Percentiles rank a stretch among this genome's conserved stretches.
phyloP scores from a whole-genome alignment of 495 filamentous ascomycete species.

The Neurospora terricola region DNA sequence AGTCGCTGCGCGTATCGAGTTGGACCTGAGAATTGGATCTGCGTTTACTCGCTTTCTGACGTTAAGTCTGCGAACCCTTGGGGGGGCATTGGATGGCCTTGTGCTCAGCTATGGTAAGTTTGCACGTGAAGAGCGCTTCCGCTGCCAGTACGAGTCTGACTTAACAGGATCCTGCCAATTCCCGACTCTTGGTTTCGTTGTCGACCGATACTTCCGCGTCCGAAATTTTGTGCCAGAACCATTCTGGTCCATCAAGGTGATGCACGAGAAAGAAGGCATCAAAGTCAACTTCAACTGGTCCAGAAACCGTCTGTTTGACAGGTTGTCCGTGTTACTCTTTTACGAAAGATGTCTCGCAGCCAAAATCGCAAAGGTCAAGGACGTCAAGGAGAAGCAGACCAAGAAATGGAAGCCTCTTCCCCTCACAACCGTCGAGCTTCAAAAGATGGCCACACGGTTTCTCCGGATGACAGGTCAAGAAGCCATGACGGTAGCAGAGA shows the following conservation, averaged over 20 bases:
- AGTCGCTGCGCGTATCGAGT: slow-evolving; percentile 80
- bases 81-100: slow-evolving; percentile 48
- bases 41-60: slow-evolving; percentile 90
- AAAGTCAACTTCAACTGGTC: slow-evolving; percentile 81
- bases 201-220: slow-evolving; percentile 87
- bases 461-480: slow-evolving; percentile 74
- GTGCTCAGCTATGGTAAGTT: slow-evolving; percentile 77
- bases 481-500: slow-evolving; percentile 84
- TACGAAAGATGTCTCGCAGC: slow-evolving; percentile 75
- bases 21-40: slow-evolving; percentile 84
- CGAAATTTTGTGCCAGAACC: slow-evolving; percentile 85
- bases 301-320: slow-evolving; percentile 77
- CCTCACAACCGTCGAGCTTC: slow-evolving; percentile 94
- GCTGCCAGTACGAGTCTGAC: slow-evolving; percentile 3
- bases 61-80: slow-evolving; percentile 56
- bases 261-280: slow-evolving; percentile 64
- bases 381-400: slow-evolving; percentile 80
- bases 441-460: slow-evolving; percentile 86
- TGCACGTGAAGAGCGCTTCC: background rate
- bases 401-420: slow-evolving; percentile 91
- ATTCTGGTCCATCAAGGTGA: slow-evolving; percentile 88
- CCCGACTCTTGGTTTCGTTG: slow-evolving; percentile 91
- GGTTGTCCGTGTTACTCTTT: slow-evolving; percentile 67
- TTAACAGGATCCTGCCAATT: slow-evolving; percentile 84
- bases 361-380: slow-evolving; percentile 68